A percentile compares a stretch with the other conserved stretches of the same genome.
phyloP scores from a whole-genome alignment of 2,329 filamentous ascomycete genomes.

The Nothophoma quercina region DNA sequence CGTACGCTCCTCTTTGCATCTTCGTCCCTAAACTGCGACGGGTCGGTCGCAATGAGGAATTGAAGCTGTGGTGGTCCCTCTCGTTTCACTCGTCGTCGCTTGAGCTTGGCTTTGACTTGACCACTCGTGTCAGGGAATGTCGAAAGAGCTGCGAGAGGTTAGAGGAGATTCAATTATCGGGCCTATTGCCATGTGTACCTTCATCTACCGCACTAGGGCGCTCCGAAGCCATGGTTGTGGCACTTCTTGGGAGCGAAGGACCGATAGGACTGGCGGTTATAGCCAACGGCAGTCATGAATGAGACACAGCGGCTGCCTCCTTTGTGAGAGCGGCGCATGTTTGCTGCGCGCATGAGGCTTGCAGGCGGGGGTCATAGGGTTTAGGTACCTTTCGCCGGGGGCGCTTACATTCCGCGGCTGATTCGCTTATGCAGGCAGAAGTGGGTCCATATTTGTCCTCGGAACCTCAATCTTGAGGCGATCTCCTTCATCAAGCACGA shows the following conservation, averaged over 20 bases:
- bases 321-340: constrained; percentile 5
- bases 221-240: constrained; percentile 14
- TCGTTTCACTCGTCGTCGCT: constrained; percentile 29
- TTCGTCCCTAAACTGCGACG: constrained; percentile 41
- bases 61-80: constrained; percentile 39
- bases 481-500: background rate
- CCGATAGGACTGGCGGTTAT: background rate
- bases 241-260: background rate
- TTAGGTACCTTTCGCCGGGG: constrained; percentile 1
- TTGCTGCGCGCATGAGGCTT: constrained; percentile 1
- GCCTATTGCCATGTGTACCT: constrained; percentile 11
- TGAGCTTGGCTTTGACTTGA: constrained; percentile 14
- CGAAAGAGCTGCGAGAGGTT: constrained; percentile 1
- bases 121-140: background rate
- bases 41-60: constrained; percentile 41
- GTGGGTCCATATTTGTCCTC: background rate
- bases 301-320: background rate
- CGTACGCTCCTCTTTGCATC: constrained; percentile 39
- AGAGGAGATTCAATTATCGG: constrained; percentile 1
- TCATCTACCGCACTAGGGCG: background rate
- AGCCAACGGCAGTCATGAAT: background rate
- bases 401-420: constrained; percentile 1
- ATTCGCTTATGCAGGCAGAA: constrained; percentile 5
- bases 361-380: constrained; percentile 1
- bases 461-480: background rate